Conservation (phyloP, 177 flowering plant genomes). For the Telopea speciosissima region DNA sequence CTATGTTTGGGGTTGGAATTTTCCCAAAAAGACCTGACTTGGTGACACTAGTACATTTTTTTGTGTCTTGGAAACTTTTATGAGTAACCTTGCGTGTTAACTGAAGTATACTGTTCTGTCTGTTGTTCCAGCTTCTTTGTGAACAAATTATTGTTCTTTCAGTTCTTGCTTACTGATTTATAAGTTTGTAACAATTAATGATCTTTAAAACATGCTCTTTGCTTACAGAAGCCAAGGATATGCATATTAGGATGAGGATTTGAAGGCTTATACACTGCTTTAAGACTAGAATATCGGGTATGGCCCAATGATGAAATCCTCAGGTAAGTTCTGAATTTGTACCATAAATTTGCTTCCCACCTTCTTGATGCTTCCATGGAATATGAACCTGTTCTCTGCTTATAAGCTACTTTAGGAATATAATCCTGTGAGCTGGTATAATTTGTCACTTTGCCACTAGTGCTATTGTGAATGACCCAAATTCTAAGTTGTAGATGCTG, state of each 20-base stretch:
- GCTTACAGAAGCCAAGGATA: conserved; percentile 76
- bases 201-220: neutral
- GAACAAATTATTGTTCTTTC: neutral
- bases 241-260: conserved; percentile 97
- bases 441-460: neutral
- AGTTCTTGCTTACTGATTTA: neutral
- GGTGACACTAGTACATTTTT: too few species aligned
- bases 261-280: conserved; percentile 94
- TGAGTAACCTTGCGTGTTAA: neutral
- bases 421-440: neutral
- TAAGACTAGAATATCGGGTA: conserved; percentile 85
- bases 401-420: neutral
- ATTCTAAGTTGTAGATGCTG: neutral
- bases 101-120: neutral
- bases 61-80: neutral
- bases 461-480: neutral
- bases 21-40: too few species aligned
- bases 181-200: neutral
- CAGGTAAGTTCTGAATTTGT: conserved; percentile 46
- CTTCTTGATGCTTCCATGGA: neutral
- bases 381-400: neutral
- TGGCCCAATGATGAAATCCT: conserved; percentile 88
- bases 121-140: neutral
- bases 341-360: neutral
- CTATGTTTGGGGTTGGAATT: too few species aligned